Evolutionary conservation across 2,329 filamentous ascomycete genomes (phyloP), one percentile per base, ranked within the genome.

Genomic region (Calonectria leucothoes): DNA sequence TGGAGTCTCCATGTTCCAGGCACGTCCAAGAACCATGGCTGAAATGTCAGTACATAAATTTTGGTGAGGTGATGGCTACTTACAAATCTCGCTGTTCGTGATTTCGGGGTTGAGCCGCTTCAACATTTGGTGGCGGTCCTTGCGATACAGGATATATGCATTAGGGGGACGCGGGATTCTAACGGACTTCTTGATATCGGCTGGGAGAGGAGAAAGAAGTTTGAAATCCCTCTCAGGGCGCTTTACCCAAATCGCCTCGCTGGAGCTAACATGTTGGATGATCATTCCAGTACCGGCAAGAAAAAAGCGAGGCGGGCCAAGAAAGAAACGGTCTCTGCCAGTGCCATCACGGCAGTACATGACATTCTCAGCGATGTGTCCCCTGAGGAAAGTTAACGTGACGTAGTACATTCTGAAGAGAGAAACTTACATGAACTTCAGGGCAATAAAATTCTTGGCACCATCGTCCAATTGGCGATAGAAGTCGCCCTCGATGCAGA

Each of bases 11-110:
- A 75, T 57, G 68, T 85, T 83, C 85, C 85, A 86, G 74, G 83
- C 81, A 10, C 74, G 74, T 4, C 84, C 84, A 33, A 85, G 80
- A 55, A 86, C 80, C 74, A 83, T 80, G 8, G 85, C 85, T 86
- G 51, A 51, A 6, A 31, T 37, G 52, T 81, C 72, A 55, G 27
- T 10, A 55, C 17, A 27, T 6, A 52, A 29, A 17, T 3, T 52
- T 12, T 33, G 29, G 10, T 20, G 6, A 33, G 20, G 20, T 55
- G 82, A 78, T 71, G 31, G 66, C 64, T 37, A 81, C 85, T 83
- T 78, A 87, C 85, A 87, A 59, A 87, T 86, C 65, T 86, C 82
- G 61, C 86, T 86, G 80, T 87, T 86, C 37, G 82, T 82, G 31
- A 86, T 82, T 17, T 77, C 77, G 3, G 84, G 83, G 57, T 85